Evolutionary conservation across 2,329 filamentous ascomycete genomes (phyloP), one percentile per base, ranked within the genome.

Genomic region (Penicillium sp.): DNA sequence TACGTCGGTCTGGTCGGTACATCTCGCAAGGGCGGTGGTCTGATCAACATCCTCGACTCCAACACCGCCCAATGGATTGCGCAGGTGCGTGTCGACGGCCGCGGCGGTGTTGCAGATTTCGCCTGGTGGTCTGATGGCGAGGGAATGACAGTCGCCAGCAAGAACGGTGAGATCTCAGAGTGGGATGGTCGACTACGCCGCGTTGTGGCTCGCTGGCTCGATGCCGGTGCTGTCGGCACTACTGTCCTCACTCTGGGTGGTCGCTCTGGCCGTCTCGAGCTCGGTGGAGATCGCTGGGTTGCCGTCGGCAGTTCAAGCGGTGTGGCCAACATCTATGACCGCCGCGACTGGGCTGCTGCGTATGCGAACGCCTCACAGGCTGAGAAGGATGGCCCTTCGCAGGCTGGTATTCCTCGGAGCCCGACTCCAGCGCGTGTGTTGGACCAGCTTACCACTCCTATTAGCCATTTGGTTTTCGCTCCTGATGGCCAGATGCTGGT

Each of bases 301-400:
- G 92, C 90, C 0, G 80, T 97, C 44, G 95, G 95, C 11, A 93
- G 89, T 57, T 90, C 86, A 62, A 92, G 86, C 60, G 95, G 95
- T 57, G 90, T 99, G 56, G 86, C 96, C 56, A 98, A 98, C 74
- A 82, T 99, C 59, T 99, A 99, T 78, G 91, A 98, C 71, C 88
- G 95, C 5, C 80, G 84, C 61, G 80, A 83, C 27, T 87, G 91
- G 77, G 76, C 77, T 39, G 69, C 69, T 31, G 66, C 79, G 49
- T 74, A 73, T 59, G 66, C 69, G 58, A 65, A 59, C 33, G 75
- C 62, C 46, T 58, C 62, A 43, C 62, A 60, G 49, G 52, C 37
- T 5, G 60, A 61, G 52, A 56, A 56, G 47, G 69, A 74, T 22
- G 55, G 48, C 2, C 16, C 56, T 6, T 56, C 67, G 8, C 75